These are phyloP conservation scores for Phialemoniopsis sp. DNA, from an alignment of 2,329 filamentous ascomycete species.

Conservation along the genomic window DNA sequence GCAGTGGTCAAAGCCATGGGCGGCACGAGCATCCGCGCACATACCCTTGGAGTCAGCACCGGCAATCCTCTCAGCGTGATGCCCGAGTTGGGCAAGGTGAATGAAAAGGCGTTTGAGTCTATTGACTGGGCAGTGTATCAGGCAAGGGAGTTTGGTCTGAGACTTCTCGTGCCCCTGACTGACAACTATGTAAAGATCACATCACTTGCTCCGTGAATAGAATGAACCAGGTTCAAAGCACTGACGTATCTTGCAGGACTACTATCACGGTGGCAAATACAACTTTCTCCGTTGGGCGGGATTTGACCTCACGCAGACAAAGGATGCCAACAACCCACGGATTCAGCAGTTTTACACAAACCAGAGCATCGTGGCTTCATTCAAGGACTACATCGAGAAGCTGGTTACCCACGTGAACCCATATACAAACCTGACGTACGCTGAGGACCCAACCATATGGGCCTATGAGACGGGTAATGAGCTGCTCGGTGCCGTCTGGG, in stretches of 20 bases:
- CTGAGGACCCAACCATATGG: constrained; percentile 44
- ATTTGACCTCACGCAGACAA: constrained; percentile 31
- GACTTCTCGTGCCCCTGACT: constrained; percentile 37
- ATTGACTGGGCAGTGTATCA: constrained; percentile 45
- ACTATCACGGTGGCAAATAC: constrained; percentile 47
- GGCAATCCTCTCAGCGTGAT: constrained; percentile 43
- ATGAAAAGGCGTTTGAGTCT: constrained; percentile 35
- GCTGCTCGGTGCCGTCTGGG: constrained; percentile 35
- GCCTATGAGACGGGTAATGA: constrained; percentile 46
- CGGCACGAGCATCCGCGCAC: constrained; percentile 37
- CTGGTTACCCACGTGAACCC: constrained; percentile 40
- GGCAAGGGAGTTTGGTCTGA: constrained; percentile 36
- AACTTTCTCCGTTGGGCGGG: constrained; percentile 41
- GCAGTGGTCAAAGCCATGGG: constrained; percentile 37
- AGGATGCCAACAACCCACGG: constrained; percentile 27
- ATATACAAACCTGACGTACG: constrained; percentile 39
- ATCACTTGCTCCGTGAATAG: no score
- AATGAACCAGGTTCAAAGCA: no score
- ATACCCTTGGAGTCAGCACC: constrained; percentile 40
- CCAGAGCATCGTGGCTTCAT: constrained; percentile 30
- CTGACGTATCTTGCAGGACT: constrained; percentile 23
- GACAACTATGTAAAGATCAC: constrained; percentile 35
- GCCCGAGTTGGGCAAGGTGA: constrained; percentile 31
- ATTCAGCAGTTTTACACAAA: constrained; percentile 44
- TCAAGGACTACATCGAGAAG: constrained; percentile 39